Conservation (phyloP, 75 land plant genomes). For the Selaginella tamariscina region DNA sequence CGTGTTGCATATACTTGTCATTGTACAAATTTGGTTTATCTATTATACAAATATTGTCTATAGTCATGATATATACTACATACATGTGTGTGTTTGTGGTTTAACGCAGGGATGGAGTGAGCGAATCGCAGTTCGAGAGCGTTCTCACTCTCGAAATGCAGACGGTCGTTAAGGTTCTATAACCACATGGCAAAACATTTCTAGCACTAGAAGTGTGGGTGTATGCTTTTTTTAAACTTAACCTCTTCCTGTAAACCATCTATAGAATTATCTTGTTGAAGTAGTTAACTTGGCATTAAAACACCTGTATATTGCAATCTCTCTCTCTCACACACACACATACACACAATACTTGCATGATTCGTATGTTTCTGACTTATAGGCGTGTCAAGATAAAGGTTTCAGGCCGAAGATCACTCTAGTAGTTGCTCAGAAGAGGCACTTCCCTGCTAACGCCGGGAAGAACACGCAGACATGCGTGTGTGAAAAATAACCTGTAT, state of each 20-base stretch:
- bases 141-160: conserved; percentile 59
- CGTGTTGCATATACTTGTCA: no score
- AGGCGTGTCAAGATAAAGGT: conserved; percentile 48
- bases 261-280: no score
- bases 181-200: neutral
- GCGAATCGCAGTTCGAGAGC: conserved; percentile 81
- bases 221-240: neutral
- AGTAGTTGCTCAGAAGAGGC: conserved; percentile 76
- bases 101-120: conserved; percentile 68
- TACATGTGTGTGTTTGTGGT: neutral
- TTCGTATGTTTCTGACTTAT: neutral
- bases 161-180: conserved; percentile 51
- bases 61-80: neutral
- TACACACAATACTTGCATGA: neutral
- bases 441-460: no score
- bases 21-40: no score
- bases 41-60: neutral
- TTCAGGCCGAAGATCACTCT: conserved; percentile 63
- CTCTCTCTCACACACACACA: no score
- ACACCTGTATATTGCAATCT: no score
- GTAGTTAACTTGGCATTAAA: no score
- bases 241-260: no score
- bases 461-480: no score
- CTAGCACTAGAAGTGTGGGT: neutral
- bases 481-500: no score